These are phyloP conservation scores for Fonsecaea monophora DNA, from an alignment of 2,329 filamentous ascomycete genomes.

Conservation along the genomic window DNA sequence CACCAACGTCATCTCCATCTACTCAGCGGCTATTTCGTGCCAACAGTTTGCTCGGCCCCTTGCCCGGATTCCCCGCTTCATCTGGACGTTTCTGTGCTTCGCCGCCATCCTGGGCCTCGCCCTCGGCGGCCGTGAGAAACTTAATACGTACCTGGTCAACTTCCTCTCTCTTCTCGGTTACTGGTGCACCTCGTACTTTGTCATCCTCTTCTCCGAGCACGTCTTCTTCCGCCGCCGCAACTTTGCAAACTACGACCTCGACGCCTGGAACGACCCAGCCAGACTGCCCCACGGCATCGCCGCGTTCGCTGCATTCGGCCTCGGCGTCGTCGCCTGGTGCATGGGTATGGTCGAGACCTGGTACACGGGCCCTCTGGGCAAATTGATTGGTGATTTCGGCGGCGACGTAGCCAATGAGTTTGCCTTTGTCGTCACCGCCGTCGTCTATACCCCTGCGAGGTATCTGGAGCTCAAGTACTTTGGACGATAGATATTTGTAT, in stretches of 20 bases:
- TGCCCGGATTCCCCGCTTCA: conserved; percentile 53
- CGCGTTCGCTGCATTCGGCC: conserved; percentile 53
- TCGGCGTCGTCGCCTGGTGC: conserved; percentile 58
- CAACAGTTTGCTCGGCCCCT: conserved; percentile 54
- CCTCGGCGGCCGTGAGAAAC: conserved; percentile 52
- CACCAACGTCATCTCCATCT: conserved; percentile 57
- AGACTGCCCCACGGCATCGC: conserved; percentile 55
- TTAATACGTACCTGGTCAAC: conserved; percentile 55
- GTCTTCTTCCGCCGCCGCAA: conserved; percentile 55
- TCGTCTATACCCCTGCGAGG: conserved; percentile 57
- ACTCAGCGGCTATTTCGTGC: conserved; percentile 46
- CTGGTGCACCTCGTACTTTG: conserved; percentile 59
- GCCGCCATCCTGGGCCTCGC: conserved; percentile 54
- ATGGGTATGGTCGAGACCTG: conserved; percentile 67
- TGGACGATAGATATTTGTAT: conserved; percentile 23
- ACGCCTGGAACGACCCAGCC: conserved; percentile 56
- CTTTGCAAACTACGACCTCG: conserved; percentile 56
- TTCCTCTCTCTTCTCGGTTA: conserved; percentile 59
- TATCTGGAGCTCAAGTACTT: conserved; percentile 51
- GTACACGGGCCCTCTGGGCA: conserved; percentile 54
- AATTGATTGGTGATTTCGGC: conserved; percentile 53
- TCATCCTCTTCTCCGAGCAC: conserved; percentile 58
- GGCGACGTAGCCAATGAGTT: conserved; percentile 63
- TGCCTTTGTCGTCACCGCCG: conserved; percentile 57
- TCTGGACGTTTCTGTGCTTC: conserved; percentile 58